Conservation (phyloP, 2,329 filamentous ascomycete genomes). For the Aspergillus phoenicis region DNA sequence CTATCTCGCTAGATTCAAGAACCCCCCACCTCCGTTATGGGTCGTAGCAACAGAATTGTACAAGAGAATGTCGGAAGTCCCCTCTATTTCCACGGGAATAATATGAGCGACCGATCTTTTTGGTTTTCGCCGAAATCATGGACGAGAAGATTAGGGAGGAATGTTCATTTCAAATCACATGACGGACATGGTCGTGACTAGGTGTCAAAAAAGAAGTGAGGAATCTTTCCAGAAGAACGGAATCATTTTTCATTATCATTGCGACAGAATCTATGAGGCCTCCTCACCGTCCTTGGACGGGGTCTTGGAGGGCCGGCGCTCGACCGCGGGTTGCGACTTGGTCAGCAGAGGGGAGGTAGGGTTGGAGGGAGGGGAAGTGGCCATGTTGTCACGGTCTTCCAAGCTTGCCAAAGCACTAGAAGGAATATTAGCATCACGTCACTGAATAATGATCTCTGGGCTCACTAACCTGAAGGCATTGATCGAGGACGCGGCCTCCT, state of each 20-base stretch:
- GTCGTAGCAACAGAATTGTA: slow-evolving; percentile 23
- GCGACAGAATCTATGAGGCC: slow-evolving; percentile 44
- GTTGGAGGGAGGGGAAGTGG: slow-evolving; percentile 52
- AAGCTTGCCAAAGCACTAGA: slow-evolving; percentile 51
- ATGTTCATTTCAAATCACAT: slow-evolving; percentile 24
- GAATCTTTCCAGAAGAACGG: slow-evolving; percentile 40
- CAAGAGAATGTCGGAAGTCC: slow-evolving; percentile 23
- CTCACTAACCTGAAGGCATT: slow-evolving; percentile 89
- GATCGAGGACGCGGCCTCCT: slow-evolving; percentile 67
- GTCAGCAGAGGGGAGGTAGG: slow-evolving; percentile 50
- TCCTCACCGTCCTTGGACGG: slow-evolving; percentile 46
- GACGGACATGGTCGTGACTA: slow-evolving; percentile 18
- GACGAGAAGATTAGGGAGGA: slow-evolving; percentile 28
- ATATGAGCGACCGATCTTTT: slow-evolving; percentile 20
- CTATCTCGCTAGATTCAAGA: slow-evolving; percentile 23
- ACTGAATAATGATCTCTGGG: background rate
- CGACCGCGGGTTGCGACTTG: slow-evolving; percentile 50
- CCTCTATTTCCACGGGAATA: slow-evolving; percentile 19
- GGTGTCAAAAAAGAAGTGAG: slow-evolving; percentile 20
- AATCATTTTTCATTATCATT: slow-evolving; percentile 43
- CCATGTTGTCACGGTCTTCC: slow-evolving; percentile 50
- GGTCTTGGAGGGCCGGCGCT: slow-evolving; percentile 48
- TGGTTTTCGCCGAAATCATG: slow-evolving; percentile 20
- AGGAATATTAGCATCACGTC: slow-evolving; percentile 14
- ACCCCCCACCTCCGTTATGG: slow-evolving; percentile 13